Evolutionary conservation across 2,329 filamentous ascomycete genomes (phyloP), one percentile per base, ranked within the genome.

Genomic region (Clathrospora elynae): DNA sequence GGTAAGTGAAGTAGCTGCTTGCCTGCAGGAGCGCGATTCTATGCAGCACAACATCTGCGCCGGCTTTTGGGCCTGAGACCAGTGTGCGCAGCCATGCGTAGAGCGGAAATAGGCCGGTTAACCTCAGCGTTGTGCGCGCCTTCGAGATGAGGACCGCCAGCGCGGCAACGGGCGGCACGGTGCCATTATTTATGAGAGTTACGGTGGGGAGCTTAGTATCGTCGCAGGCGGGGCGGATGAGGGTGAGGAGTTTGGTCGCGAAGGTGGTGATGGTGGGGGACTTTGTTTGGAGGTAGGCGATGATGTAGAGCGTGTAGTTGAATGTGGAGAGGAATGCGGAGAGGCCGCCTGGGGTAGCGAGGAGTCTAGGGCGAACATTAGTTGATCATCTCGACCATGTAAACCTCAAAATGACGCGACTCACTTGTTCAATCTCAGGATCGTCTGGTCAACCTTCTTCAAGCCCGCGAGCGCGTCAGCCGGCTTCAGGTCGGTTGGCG

Each of bases 261-360:
- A 62, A 49, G 38, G 41, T 18, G 3, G 61, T 47, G 28, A 73
- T 49, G 22, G 68, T 54, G 9, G 64, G 57, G 3, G 66, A 65
- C 41, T 70, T 72, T 10, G 71, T 61, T 42, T 74, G 69, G 29
- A 72, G 59, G 60, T 73, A 73, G 24, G 71, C 67, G 51, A 74
- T 66, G 40, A 75, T 66, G 59, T 75, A 75, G 53, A 75, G 68
- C 36, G 67, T 66, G 62, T 75, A 75, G 61, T 75, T 75, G 62
- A 74, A 67, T 32, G 73, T 75, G 34, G 72, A 74, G 55, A 75
- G 72, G 64, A 73, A 72, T 14, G 72, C 56, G 49, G 64, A 69
- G 51, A 74, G 66, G 30, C 73, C 73, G 59, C 73, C 73, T 13
- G 73, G 73, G 30, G 62, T 67, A 42, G 71, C 70, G 34, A 75